Evolutionary conservation across 805 yeast genomes (phyloP), one percentile per base, ranked within the genome.

Genomic region (Lachancea nothofagi): DNA sequence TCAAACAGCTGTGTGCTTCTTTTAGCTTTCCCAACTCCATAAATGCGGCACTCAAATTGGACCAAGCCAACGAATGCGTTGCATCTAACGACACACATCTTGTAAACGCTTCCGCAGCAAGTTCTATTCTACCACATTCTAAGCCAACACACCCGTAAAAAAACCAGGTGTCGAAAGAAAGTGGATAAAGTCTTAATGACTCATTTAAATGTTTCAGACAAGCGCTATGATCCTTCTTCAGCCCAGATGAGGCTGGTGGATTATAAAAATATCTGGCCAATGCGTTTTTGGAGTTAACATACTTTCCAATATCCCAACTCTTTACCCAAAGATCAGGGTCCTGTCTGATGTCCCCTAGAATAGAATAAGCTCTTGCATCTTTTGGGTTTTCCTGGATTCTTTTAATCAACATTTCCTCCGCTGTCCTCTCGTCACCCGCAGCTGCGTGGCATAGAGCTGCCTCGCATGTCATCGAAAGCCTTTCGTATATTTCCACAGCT

Each of bases 401-500:
- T 18, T 67, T 64, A 20, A 67, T 49, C 28, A 93, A 64, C 13
- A 87, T 64, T 27, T 66, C 65, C 41, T 74, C 74, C 0, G 96
- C 97, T 42, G 75, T 72, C 2, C 59, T 61, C 47, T 77, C 85
- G 43, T 83, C 77, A 17, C 89, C 96, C 10, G 78, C 79, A 1
- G 95, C 82, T 2, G 95, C 95, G 51, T 83, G 78, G 67, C 97
- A 93, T 40, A 90, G 66, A 0, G 97, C 97, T 19, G 83, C 83
- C 52, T 90, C 97, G 27, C 82, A 75, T 54, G 78, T 72, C 71
- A 87, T 65, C 26, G 78, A 73, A 39, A 93, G 66, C 45, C 96
- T 70, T 54, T 83, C 85, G 59, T 87, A 93, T 18, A 93, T 84
- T 41, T 86, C 95, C 36, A 88, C 71, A 1, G 99, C 97, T 7